Percentiles rank a stretch among this genome's conserved stretches.
Conservation (phyloP, 176 grass and related monocot genomes). For the Paspalum vaginatum region DNA sequence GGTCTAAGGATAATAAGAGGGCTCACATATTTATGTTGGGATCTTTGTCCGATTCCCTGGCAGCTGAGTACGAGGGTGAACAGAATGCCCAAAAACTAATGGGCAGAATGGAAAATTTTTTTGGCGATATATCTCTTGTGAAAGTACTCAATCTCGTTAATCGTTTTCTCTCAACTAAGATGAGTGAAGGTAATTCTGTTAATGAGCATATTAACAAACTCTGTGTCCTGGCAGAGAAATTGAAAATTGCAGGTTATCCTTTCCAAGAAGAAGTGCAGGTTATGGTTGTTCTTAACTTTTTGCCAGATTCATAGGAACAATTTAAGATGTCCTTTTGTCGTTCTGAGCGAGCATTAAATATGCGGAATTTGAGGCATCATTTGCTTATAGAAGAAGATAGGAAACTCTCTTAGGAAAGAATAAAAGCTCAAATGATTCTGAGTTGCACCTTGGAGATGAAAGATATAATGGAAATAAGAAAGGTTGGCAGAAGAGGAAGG, state of each 20-base stretch:
- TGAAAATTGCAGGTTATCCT: not conserved
- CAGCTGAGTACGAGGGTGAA: not conserved
- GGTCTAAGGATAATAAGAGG: not conserved
- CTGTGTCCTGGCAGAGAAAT: not conserved
- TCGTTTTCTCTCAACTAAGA: not conserved
- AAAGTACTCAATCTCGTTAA: not conserved
- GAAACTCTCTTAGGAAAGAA: not conserved
- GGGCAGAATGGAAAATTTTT: too few relatives aligned
- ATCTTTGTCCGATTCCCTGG: not conserved
- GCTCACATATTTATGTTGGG: constrained; percentile 4
- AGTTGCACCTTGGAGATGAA: constrained; percentile 22
- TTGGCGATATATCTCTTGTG: not conserved
- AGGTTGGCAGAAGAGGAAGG: not conserved
- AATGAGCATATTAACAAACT: constrained; percentile 8
- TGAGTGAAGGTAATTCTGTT: not conserved
- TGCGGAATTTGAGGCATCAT: not conserved
- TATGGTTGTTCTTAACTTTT: not conserved
- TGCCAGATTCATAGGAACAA: not conserved
- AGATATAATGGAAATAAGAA: not conserved
- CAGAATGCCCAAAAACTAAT: not conserved
- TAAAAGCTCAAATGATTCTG: not conserved
- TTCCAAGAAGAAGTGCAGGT: constrained; percentile 1
- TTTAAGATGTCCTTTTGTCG: not conserved
- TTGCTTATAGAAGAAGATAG: not conserved
- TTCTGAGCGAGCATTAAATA: not conserved